phyloP scores from a whole-genome alignment of 768 basidiomycete species.

The Auricularia sp. region DNA sequence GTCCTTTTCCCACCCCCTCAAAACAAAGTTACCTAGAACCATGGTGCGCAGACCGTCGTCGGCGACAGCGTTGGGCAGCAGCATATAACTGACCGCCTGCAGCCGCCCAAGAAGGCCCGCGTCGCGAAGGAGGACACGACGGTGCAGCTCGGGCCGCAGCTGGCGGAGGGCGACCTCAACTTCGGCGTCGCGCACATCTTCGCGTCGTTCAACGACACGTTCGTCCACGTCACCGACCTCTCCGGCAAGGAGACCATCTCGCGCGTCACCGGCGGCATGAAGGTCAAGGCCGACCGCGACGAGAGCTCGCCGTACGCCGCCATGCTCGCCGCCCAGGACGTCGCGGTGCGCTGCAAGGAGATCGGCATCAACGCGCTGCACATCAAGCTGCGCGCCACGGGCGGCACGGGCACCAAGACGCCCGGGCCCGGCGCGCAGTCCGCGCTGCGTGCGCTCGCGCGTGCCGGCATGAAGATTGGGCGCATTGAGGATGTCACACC shows the following conservation, averaged over 20 bases:
- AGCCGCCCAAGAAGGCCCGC: constrained; percentile 81
- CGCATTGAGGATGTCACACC: constrained; percentile 98
- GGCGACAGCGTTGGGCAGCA: neutral
- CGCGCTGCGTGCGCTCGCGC: constrained; percentile 94
- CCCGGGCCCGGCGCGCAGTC: constrained; percentile 98
- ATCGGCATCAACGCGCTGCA: constrained; percentile 97
- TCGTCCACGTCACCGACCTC: constrained; percentile 98
- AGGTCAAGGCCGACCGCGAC: constrained; percentile 99
- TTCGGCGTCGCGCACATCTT: constrained; percentile 99
- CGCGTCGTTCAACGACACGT: constrained; percentile 99
- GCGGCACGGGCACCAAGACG: constrained; percentile 96
- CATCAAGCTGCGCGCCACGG: constrained; percentile 97
- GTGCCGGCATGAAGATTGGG: constrained; percentile 96
- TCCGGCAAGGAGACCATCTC: constrained; percentile 99
- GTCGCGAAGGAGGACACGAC: constrained; percentile 70
- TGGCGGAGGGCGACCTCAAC: constrained; percentile 91
- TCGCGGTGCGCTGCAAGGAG: constrained; percentile 92
- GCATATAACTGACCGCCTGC: constrained; percentile 12
- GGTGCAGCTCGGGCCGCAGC: constrained; percentile 90
- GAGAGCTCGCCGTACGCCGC: constrained; percentile 97
- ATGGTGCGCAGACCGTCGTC: neutral
- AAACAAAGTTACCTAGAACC: no score
- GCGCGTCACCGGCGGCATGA: constrained; percentile 98
- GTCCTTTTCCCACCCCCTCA: no score
- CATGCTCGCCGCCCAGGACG: constrained; percentile 98